Base-by-base conservation (phyloP, 2,329 filamentous ascomycete species). In the Aspergillus pseudotamarii region DNA sequence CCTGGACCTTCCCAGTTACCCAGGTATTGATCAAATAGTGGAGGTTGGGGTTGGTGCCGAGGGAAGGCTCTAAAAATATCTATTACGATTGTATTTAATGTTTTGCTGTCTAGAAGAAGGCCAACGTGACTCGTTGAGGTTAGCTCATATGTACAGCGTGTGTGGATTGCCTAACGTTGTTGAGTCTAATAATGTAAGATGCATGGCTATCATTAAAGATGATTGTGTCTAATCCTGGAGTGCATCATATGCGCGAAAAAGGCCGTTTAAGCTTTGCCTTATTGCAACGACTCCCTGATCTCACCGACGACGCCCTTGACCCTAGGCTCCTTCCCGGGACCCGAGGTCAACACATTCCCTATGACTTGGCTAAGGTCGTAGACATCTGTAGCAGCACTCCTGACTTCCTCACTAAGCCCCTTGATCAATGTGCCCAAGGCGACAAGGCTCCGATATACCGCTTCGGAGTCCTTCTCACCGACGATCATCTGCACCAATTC, bases 21-120 rank as follows among this genome's bases (percentile, higher is more conserved):
- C 90, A 70, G 95, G 94, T 0, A 80, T 95, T 68, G 94, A 98
- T 78, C 95, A 98, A 79, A 84, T 97, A 69, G 90, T 94, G 59
- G 95, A 99, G 78, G 84, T 96, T 57, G 74, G 72, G 41, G 77
- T 79, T 58, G 72, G 78, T 70, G 71, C 73, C 5, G 74, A 75
- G 58, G 76, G 75, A 34, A 76, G 70, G 58, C 69, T 80, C 30
- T 79, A 48, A 63, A n/a, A 23, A 16, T 38, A 38, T 38, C 14
- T 3, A 28, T 41, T 46, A 19, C 21, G 56, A 66, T 45, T 45
- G n/a, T 57, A 23, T 19, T 28, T 19, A 46, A 8, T 45, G n/a
- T 9, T 38, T 21, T 19, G 9, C 23, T 26, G n/a, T 32, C 51
- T 36, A 54, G 28, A 36, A 34, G 30, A 21, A 34, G 30, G 32